A percentile compares a stretch with the other conserved stretches of the same genome.
These are phyloP conservation scores for Saitozyma sp. DNA, from an alignment of 768 basidiomycete species.

Conservation along the genomic window DNA sequence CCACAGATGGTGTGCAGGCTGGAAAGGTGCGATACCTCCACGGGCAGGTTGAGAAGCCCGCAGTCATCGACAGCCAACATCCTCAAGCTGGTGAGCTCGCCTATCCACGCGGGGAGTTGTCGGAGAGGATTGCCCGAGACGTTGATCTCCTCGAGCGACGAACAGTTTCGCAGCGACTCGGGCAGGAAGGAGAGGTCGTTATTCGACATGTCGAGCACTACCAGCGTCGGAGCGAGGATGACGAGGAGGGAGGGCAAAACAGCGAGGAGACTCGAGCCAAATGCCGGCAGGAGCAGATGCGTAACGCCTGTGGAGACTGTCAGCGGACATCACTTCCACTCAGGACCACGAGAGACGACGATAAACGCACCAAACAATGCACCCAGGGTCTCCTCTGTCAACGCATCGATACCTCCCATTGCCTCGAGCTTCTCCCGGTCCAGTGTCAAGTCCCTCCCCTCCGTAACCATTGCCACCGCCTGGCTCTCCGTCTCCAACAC, in stretches of 20 bases:
- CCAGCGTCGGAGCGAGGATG: conserved; percentile 70
- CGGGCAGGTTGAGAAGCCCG: conserved; percentile 72
- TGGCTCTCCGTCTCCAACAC: conserved; percentile 4
- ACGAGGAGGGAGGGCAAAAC: conserved; percentile 73
- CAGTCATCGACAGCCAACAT: conserved; percentile 93
- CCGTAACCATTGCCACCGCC: conserved; percentile 44
- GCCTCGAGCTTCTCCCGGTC: conserved; percentile 30
- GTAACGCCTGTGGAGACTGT: conserved; percentile 69
- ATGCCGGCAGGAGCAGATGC: conserved; percentile 84
- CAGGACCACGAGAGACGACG: neutral
- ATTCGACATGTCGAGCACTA: conserved; percentile 89
- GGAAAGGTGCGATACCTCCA: conserved; percentile 69
- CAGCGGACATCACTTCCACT: neutral
- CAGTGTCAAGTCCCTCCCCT: conserved; percentile 42
- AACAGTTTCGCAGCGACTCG: conserved; percentile 74
- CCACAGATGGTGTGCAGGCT: conserved; percentile 69
- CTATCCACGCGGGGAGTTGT: conserved; percentile 85
- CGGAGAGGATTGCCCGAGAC: conserved; percentile 86
- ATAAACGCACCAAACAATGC: conserved; percentile 59
- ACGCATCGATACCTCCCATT: conserved; percentile 40
- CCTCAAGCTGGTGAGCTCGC: conserved; percentile 70
- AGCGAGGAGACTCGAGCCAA: conserved; percentile 70
- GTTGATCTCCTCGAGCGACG: conserved; percentile 86
- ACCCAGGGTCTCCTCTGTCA: conserved; percentile 35
- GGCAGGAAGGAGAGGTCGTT: conserved; percentile 84